Base-by-base conservation (phyloP, 2,329 filamentous ascomycete species). In the Podosphaera fusca region DNA sequence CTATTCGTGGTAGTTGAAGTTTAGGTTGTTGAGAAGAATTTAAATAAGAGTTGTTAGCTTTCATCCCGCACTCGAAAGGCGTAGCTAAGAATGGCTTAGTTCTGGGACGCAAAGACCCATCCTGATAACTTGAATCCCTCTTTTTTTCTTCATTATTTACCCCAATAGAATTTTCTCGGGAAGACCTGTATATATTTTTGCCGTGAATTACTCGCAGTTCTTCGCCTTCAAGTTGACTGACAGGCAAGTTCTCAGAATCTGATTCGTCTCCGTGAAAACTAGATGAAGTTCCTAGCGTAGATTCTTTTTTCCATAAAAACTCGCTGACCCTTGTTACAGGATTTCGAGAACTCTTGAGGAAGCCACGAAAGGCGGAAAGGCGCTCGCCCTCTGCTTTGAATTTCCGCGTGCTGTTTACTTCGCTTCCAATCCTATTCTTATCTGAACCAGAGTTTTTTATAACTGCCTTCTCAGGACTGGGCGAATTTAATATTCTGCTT, bases 341-440 rank as follows among this genome's bases (percentile, higher is more conserved):
- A 59, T 73, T 80, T 57, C 84, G 76, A 55, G 80, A 78, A 2
- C 81, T 82, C 69, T 87, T 90, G 69, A 95, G 84, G 53, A 95
- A 82, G 5, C 83, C 80, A 47, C 82, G 79, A 7, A 87, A 73
- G 40, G 78, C 80, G 8, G 78, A 79, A 45, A 69, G 31, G 12
- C 47, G 47, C 47, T 50, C 66, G 56, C 76, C 72, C 45, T 76
- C 72, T 31, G 65, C 61, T 57, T 63, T 67, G 2, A 67, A 71
- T 21, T 70, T 67, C 30, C 70, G 72, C n/a, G 75, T 62, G 63
- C 76, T 81, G 29, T 72, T 72, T 33, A 72, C 69, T 50, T 72
- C 75, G 29, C 21, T 50, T 14, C 21, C 47, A 30, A 14, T 9
- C 31, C 14, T 50, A 31, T 21, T 34, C 4, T 50, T 30, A 30